Evolutionary conservation across 2,329 filamentous ascomycete genomes (phyloP).

Genomic region (Aspergillus sp.): DNA sequence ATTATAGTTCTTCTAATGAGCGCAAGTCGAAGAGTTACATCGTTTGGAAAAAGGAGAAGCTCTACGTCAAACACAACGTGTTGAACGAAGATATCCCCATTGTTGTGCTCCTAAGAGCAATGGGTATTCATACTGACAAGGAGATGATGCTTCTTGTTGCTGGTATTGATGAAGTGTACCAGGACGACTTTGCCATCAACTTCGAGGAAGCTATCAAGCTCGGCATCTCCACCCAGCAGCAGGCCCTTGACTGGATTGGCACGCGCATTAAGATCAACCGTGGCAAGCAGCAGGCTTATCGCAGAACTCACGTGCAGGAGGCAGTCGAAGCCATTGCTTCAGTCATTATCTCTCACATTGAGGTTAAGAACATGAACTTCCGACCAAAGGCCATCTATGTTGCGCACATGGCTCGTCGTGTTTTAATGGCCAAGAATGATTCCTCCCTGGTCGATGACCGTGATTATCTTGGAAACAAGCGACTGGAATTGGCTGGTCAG

Average conservation of each 20-base stretch:
- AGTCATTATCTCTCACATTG: constrained; percentile 90
- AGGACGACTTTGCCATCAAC: constrained; percentile 92
- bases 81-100: constrained; percentile 92
- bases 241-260: constrained; percentile 90
- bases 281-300: constrained; percentile 49
- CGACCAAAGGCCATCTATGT: constrained; percentile 96
- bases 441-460: constrained; percentile 87
- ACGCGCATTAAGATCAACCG: constrained; percentile 81
- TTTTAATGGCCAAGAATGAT: constrained; percentile 89
- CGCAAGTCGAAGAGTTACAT: constrained; percentile 98
- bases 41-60: constrained; percentile 84
- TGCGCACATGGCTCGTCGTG: constrained; percentile 94
- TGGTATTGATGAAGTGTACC: constrained; percentile 80
- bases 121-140: constrained; percentile 89
- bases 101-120: constrained; percentile 84
- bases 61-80: constrained; percentile 88
- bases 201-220: constrained; percentile 86
- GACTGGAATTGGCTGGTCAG: constrained; percentile 89
- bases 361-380: constrained; percentile 87
- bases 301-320: constrained; percentile 81
- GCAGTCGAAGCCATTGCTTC: constrained; percentile 88
- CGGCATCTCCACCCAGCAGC: constrained; percentile 86
- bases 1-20: constrained; percentile 85
- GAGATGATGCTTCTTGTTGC: constrained; percentile 91
- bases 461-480: constrained; percentile 97